phyloP scores from a whole-genome alignment of 805 yeast genomes.

The Cyberlindnera nakhonratchasimensis region DNA sequence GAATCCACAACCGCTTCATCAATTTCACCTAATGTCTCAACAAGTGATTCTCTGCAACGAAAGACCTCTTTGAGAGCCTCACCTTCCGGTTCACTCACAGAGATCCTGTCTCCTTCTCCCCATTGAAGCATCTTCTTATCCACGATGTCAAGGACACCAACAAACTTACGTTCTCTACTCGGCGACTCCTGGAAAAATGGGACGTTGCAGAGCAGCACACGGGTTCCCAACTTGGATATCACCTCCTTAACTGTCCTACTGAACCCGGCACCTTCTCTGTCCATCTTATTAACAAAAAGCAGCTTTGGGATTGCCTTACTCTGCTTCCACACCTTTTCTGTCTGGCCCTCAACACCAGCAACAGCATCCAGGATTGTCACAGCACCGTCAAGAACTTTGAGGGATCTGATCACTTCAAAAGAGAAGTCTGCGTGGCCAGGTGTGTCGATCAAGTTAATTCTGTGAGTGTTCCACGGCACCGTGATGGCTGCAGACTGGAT shows the following conservation, averaged over 20 bases:
- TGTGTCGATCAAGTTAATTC: constrained; percentile 87
- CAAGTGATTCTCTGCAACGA: constrained; percentile 65
- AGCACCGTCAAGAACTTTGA: constrained; percentile 91
- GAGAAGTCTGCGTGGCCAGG: constrained; percentile 99
- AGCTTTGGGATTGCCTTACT: constrained; percentile 75
- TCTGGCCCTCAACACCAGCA: constrained; percentile 98
- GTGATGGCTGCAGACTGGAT: constrained; percentile 96
- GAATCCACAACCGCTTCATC: constrained; percentile 77
- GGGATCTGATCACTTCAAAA: constrained; percentile 86
- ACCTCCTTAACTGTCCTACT: constrained; percentile 86
- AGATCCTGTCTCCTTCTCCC: constrained; percentile 48
- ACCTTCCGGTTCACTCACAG: constrained; percentile 42
- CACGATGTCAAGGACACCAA: constrained; percentile 75
- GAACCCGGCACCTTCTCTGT: constrained; percentile 92
- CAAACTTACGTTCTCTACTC: constrained; percentile 39
- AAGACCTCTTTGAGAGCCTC: constrained; percentile 44
- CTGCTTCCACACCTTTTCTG: constrained; percentile 95
- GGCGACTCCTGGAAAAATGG: constrained; percentile 62
- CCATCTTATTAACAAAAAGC: constrained; percentile 91
- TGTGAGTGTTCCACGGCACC: constrained; percentile 74
- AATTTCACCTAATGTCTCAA: constrained; percentile 80
- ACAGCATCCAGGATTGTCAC: constrained; percentile 92
- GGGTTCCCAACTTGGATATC: constrained; percentile 67
- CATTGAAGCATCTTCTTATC: constrained; percentile 53
- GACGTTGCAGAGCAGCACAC: constrained; percentile 68